phyloP scores from a whole-genome alignment of 2,329 filamentous ascomycete genomes.

The Pseudocercospora eumusae region DNA sequence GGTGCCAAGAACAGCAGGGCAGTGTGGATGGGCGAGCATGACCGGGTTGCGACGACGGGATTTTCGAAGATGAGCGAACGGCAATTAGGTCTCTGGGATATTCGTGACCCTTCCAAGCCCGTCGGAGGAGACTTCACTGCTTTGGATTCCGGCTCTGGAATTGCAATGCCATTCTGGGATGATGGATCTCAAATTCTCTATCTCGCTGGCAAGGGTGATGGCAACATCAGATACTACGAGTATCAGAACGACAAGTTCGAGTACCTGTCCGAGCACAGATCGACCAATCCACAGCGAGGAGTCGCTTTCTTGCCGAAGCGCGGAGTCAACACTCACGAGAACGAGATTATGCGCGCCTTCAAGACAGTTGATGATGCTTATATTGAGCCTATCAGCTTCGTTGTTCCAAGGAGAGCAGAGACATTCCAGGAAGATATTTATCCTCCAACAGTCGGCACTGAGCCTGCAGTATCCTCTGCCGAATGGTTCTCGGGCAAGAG shows the following conservation, averaged over 20 bases:
- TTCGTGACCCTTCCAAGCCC: constrained; percentile 74
- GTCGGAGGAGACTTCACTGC: constrained; percentile 80
- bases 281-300: constrained; percentile 89
- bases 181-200: constrained; percentile 94
- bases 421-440: constrained; percentile 97
- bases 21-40: constrained; percentile 96
- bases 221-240: constrained; percentile 98
- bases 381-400: constrained; percentile 96
- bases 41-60: constrained; percentile 91
- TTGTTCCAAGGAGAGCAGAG: constrained; percentile 88
- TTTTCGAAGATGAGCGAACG: constrained; percentile 99
- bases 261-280: constrained; percentile 95
- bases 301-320: constrained; percentile 93
- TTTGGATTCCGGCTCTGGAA: constrained; percentile 92
- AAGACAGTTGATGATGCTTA: constrained; percentile 95
- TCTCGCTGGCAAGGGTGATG: constrained; percentile 95
- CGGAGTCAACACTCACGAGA: constrained; percentile 93
- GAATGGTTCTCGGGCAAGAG: constrained; percentile 86
- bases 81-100: constrained; percentile 93
- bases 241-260: constrained; percentile 99
- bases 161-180: constrained; percentile 99
- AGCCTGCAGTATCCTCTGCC: constrained; percentile 73
- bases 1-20: constrained; percentile 97
- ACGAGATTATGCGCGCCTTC: constrained; percentile 92
- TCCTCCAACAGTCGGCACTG: constrained; percentile 77